Evolutionary conservation across 768 basidiomycete species (phyloP).

Genomic region (Paxillus ammoniavirescens): DNA sequence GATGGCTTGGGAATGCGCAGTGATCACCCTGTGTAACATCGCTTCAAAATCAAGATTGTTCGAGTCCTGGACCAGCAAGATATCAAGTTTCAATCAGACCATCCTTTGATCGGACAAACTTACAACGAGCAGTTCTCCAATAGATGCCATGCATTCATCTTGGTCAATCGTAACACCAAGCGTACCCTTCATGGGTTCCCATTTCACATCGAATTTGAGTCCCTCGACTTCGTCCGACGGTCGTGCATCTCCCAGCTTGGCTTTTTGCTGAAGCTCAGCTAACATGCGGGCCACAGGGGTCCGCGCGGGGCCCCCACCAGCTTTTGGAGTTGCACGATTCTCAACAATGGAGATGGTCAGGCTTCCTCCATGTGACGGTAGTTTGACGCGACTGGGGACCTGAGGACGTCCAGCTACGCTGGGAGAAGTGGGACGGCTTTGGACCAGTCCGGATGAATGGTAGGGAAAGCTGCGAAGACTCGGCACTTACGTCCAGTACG

Average conservation of each 20-base stretch:
- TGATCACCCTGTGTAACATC: conserved; percentile 60
- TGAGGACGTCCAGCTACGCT: conserved; percentile 28
- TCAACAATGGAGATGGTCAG: conserved; percentile 72
- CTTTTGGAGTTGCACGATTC: conserved; percentile 37
- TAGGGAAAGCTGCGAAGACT: not conserved
- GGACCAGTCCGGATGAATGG: conserved; percentile 1
- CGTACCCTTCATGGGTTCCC: conserved; percentile 73
- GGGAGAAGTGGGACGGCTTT: conserved; percentile 40
- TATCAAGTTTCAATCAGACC: not conserved
- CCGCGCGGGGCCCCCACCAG: conserved; percentile 47
- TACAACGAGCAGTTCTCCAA: conserved; percentile 55
- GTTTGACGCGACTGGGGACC: conserved; percentile 33
- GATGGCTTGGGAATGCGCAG: conserved; percentile 63
- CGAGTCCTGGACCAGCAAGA: conserved; percentile 45
- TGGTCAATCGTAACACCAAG: conserved; percentile 57
- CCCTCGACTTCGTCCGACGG: conserved; percentile 79
- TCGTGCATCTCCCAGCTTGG: conserved; percentile 52
- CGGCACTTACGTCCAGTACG: conserved; percentile 83
- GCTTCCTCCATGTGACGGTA: conserved; percentile 68
- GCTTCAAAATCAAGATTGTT: conserved; percentile 72
- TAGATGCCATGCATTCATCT: conserved; percentile 42
- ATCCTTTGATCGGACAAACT: conserved; percentile 24
- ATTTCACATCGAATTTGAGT: conserved; percentile 64
- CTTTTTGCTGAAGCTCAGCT: conserved; percentile 59
- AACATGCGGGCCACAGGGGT: conserved; percentile 54